These are phyloP conservation scores for Termitomyces sp. DNA, from an alignment of 768 basidiomycete genomes.

Conservation along the genomic window DNA sequence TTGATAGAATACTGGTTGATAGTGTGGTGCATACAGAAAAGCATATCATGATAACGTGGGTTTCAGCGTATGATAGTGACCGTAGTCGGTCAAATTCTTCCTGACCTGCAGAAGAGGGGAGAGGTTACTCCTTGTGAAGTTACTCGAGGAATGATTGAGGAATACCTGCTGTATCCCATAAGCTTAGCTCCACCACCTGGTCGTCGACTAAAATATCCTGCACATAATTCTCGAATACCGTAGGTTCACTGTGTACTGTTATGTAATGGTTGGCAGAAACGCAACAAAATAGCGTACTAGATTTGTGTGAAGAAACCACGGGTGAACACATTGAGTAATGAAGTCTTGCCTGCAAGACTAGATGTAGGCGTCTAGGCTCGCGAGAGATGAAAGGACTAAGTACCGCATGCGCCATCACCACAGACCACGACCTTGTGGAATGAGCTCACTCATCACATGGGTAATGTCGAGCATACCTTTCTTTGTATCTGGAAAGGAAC, in stretches of 20 bases:
- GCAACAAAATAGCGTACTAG: conserved; percentile 55
- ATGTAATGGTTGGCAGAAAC: conserved; percentile 3
- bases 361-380: conserved; percentile 1
- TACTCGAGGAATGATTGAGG: neutral
- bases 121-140: conserved; percentile 11
- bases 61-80: conserved; percentile 95
- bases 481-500: conserved; percentile 36
- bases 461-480: conserved; percentile 31
- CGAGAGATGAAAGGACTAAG: conserved; percentile 18
- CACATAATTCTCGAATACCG: conserved; percentile 97
- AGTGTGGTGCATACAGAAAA: conserved; percentile 66
- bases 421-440: conserved; percentile 70
- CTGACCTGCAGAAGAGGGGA: conserved; percentile 55
- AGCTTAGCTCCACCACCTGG: conserved; percentile 81
- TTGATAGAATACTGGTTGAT: conserved; percentile 11
- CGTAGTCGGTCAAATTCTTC: conserved; percentile 94
- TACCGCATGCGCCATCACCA: conserved; percentile 94
- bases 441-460: conserved; percentile 6
- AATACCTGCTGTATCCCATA: conserved; percentile 98
- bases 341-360: conserved; percentile 64
- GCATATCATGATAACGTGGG: conserved; percentile 94
- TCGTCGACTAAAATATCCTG: conserved; percentile 88
- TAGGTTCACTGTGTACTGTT: conserved; percentile 62
- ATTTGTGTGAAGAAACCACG: conserved; percentile 93
- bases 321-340: conserved; percentile 84